phyloP scores from a whole-genome alignment of 1,139 yeast genomes.

The Hansenula anomala region DNA sequence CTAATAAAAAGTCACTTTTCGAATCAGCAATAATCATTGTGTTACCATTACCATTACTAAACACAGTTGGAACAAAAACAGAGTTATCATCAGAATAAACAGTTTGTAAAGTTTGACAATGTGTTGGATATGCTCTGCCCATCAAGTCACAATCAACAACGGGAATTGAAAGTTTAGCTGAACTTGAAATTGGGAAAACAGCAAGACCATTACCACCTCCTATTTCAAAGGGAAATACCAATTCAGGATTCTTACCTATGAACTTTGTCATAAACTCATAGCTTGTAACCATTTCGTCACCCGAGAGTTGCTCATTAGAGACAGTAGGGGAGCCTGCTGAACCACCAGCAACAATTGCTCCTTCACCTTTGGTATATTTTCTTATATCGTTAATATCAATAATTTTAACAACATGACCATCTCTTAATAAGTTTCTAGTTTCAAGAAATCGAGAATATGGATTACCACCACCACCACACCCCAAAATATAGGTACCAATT shows the following conservation, averaged over 20 bases:
- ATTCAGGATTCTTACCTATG: conserved; percentile 29
- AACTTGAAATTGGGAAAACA: no score
- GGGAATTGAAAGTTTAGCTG: conserved; percentile 35
- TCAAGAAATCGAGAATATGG: conserved; percentile 39
- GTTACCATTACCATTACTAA: conserved; percentile 43
- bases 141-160: conserved; percentile 32
- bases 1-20: conserved; percentile 30
- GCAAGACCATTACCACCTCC: conserved; percentile 47
- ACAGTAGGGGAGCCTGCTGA: conserved; percentile 46
- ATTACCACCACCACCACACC: conserved; percentile 48
- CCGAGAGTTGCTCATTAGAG: conserved; percentile 35
- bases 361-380: no score
- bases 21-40: conserved; percentile 31
- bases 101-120: conserved; percentile 35
- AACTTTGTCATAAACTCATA: conserved; percentile 15
- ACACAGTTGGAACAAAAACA: conserved; percentile 30
- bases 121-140: conserved; percentile 45
- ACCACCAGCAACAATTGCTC: conserved; percentile 31
- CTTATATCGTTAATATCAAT: conserved; percentile 30
- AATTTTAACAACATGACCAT: conserved; percentile 31
- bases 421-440: conserved; percentile 27
- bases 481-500: conserved; percentile 42
- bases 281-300: conserved; percentile 22
- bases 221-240: conserved; percentile 33
- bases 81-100: conserved; percentile 22